Evolutionary conservation across 768 basidiomycete genomes (phyloP).

Genomic region (Cytidiella melzeri): DNA sequence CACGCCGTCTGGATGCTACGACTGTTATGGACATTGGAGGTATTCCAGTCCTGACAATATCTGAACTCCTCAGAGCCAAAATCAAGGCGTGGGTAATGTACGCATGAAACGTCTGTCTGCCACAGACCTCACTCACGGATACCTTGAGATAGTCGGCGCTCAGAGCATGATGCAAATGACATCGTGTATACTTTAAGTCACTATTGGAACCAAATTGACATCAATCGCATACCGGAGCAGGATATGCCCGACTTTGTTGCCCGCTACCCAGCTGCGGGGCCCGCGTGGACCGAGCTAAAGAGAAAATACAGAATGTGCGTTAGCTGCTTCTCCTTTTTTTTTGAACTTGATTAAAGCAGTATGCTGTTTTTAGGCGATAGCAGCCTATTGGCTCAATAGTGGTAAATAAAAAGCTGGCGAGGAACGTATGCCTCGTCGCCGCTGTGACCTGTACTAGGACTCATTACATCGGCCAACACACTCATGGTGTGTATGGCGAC

Average conservation of each 20-base stretch:
- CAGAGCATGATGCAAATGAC: constrained; percentile 72
- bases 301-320: constrained; percentile 62
- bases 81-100: constrained; percentile 80
- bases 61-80: constrained; percentile 83
- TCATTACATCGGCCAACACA: background rate
- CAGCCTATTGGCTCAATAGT: background rate
- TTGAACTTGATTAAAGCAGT: background rate
- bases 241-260: constrained; percentile 78
- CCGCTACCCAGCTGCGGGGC: constrained; percentile 50
- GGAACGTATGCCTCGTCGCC: background rate
- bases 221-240: constrained; percentile 80
- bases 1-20: constrained; percentile 60
- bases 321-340: background rate
- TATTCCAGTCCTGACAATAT: constrained; percentile 77
- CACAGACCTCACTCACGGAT: constrained; percentile 12
- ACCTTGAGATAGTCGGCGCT: constrained; percentile 46
- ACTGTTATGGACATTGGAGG: constrained; percentile 65
- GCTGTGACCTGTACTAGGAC: background rate
- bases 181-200: constrained; percentile 64
- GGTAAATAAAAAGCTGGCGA: background rate
- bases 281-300: constrained; percentile 71
- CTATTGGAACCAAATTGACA: constrained; percentile 79
- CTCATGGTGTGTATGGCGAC: background rate
- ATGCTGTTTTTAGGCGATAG: background rate
- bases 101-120: constrained; percentile 20